Evolutionary conservation across 2,329 filamentous ascomycete genomes (phyloP).

Genomic region (Xylaria hypoxylon): DNA sequence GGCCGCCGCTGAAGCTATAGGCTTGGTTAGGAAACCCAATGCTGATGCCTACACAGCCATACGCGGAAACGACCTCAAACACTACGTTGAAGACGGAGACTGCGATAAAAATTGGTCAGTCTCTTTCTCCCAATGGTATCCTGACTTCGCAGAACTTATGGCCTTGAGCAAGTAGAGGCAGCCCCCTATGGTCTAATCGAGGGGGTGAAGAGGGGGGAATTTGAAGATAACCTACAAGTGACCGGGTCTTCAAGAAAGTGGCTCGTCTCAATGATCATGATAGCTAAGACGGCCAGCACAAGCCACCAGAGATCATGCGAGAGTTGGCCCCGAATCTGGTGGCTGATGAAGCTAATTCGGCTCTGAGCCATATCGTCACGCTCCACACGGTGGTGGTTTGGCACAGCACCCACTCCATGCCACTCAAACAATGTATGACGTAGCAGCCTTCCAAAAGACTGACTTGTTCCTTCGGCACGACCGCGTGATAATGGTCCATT

Average conservation of each 20-base stretch:
- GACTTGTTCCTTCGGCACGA: conserved; percentile 31
- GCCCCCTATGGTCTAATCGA: background rate
- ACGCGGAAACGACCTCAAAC: conserved; percentile 67
- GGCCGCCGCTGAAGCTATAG: conserved; percentile 67
- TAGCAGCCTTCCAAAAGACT: conserved; percentile 41
- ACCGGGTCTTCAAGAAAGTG: conserved; percentile 64
- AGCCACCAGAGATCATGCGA: conserved; percentile 75
- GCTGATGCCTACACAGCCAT: conserved; percentile 70
- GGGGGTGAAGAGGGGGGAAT: too few species aligned
- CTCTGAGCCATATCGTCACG: conserved; percentile 49
- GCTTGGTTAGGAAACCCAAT: conserved; percentile 63
- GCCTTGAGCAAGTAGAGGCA: background rate
- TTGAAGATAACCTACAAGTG: conserved; percentile 49
- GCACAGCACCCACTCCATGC: conserved; percentile 47
- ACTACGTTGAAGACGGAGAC: conserved; percentile 68
- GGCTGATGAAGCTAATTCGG: conserved; percentile 62
- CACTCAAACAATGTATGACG: conserved; percentile 44
- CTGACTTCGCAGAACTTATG: background rate
- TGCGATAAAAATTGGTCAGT: conserved; percentile 5
- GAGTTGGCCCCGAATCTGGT: conserved; percentile 70
- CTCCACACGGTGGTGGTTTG: conserved; percentile 23
- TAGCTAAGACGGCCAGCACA: conserved; percentile 68
- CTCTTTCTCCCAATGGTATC: background rate
- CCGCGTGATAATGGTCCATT: conserved; percentile 37
- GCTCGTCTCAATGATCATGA: conserved; percentile 68